Evolutionary conservation across 108 stramenopile genomes (phyloP), one percentile per base, ranked within the genome.

Genomic region (Nitzschia sp.): DNA sequence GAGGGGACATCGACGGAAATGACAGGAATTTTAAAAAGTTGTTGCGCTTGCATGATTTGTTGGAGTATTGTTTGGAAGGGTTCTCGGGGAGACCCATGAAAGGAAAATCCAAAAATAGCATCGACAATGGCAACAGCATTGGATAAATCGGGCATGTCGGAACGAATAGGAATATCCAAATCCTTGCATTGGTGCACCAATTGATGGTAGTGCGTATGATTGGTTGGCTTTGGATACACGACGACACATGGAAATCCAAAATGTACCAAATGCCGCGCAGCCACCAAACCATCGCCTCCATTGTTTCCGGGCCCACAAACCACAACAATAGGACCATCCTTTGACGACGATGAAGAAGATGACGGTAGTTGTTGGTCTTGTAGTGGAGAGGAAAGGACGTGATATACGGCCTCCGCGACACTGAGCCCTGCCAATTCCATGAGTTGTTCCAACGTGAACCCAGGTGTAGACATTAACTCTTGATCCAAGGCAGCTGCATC

Each of bases 201-300:
- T 67, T 97, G 97, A 44, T 78, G 46, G 50, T 70, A 73, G 44
- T 73, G 80, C 20, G 53, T 53, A 46, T 72, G 67, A 25, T 62
- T 72, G 39, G 72, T 70, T 57, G 43, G 50, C 55, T 97, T 97
- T 22, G 97, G 97, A 81, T 98, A 97, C 7, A 97, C 82, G 11
- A 97, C 87, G 19, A 67, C 75, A 10, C 86, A 85, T 0, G 83
- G 70, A 74, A 91, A 90, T 10, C 96, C 97, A 79, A 97, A 98
- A 42, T 94, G 87, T 11, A 68, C 69, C 24, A 99, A 78, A 72
- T 98, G 98, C 8, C 98, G 85, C 6, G 98, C 96, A 24, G 97
- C 97, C 8, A 99, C 98, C 26, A 99, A 91, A 8, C 97, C 98
- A 71, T 99, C 98, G n/a, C 98, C 98, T 38, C 98, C 98, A 67